Percentiles rank a stretch among this genome's conserved stretches.
These are phyloP conservation scores for Asterophora parasitica DNA, from an alignment of 768 basidiomycete species.

Conservation along the genomic window DNA sequence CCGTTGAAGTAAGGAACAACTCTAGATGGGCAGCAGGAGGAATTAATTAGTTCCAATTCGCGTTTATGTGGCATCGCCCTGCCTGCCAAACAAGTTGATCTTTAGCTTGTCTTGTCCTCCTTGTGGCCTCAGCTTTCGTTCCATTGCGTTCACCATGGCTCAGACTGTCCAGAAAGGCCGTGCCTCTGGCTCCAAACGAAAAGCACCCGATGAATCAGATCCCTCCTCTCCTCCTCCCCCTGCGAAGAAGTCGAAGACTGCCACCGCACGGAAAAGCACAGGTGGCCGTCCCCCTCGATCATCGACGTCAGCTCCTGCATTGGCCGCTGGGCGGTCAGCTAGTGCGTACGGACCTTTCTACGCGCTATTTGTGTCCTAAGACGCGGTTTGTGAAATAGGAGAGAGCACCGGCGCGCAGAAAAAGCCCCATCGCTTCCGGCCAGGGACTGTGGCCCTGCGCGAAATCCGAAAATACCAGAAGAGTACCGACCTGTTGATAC, in stretches of 20 bases:
- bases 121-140: background rate
- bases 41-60: too few species aligned
- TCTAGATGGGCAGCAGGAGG: too few species aligned
- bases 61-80: conserved; percentile 8
- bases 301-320: conserved; percentile 18
- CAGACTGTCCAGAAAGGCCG: conserved; percentile 60
- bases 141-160: conserved; percentile 43
- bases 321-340: conserved; percentile 7
- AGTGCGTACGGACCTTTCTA: background rate
- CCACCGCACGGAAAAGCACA: conserved; percentile 83
- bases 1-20: too few species aligned
- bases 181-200: conserved; percentile 40
- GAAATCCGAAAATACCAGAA: conserved; percentile 96
- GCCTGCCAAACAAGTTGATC: conserved; percentile 26
- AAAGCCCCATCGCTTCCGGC: conserved; percentile 71
- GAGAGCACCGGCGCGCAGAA: conserved; percentile 14
- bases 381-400: background rate
- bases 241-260: conserved; percentile 45
- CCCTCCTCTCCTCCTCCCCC: conserved; percentile 45
- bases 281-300: conserved; percentile 56
- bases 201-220: conserved; percentile 38
- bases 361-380: background rate
- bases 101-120: background rate
- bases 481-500: conserved; percentile 82
- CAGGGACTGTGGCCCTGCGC: conserved; percentile 84